Base-by-base conservation (phyloP, 768 basidiomycete species). In the Tubosaeta sp. region DNA sequence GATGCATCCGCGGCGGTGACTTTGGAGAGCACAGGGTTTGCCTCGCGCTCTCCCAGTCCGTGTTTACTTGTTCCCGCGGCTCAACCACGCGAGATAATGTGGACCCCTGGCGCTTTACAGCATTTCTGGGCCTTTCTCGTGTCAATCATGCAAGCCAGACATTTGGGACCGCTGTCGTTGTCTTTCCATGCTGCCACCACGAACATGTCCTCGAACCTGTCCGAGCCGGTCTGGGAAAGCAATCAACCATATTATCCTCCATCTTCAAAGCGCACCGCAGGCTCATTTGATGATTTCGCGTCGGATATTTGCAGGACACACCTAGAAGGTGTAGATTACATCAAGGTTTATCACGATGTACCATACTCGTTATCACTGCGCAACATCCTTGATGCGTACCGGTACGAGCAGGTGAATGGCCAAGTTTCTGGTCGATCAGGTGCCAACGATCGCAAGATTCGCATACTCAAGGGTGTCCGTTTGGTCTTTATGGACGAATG, bases 311-410 rank as follows among this genome's bases (percentile, higher is more conserved):
- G 52, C 54, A 54, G 25, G 27, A 48, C 54, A 11, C 59, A 59
- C 18, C 48, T 77, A 44, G 66, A 68, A 32, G 50, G 51, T 8
- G 59, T 70, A 39, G 81, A 84, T 58, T 70, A 78, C 56, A 76
- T 84, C 69, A 82, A 81, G 62, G 64, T 84, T 30, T 82, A 82
- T 62, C 81, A 83, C 58, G 80, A 83, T 54, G 72, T 75, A 27
- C 54, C 61, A 32, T 69, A 73, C 55, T 71, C 79, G 7, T 72
- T 82, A 63, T 64, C 68, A 53, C 61, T 84, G 13, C 73, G 83
- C 40, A 75, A 69, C 49, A 56, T 79, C 29, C 63, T 84, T 40
- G 76, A 82, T 59, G 70, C 73, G 13, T 84, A 82, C 75, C 59
- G 59, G 21, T 78, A 73, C 57, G 51, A 61, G 30, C 51, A 44